Conservation (phyloP, 768 basidiomycete genomes). For the Termitomyces sp. region DNA sequence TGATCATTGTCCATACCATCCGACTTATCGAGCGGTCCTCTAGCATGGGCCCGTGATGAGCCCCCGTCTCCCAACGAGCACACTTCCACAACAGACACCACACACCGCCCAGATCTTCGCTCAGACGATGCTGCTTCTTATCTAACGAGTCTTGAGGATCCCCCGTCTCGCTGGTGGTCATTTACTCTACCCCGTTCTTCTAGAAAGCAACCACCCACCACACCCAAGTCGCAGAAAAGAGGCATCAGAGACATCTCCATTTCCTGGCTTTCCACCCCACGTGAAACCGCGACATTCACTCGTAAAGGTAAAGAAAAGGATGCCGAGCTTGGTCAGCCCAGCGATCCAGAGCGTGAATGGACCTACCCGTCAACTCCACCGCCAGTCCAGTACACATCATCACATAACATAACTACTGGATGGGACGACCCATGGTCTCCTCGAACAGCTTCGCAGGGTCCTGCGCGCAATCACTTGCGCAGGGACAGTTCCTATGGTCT, state of each 20-base stretch:
- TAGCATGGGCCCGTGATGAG: conserved; percentile 85
- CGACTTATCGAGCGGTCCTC: neutral
- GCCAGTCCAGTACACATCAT: conserved; percentile 45
- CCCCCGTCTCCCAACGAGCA: conserved; percentile 69
- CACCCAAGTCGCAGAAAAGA: conserved; percentile 30
- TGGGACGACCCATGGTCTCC: conserved; percentile 72
- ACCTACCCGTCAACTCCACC: conserved; percentile 29
- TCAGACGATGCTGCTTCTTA: conserved; percentile 54
- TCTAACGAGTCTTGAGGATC: conserved; percentile 40
- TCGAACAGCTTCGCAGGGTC: conserved; percentile 37
- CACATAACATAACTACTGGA: conserved; percentile 56
- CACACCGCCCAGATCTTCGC: conserved; percentile 33
- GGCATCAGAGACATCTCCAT: conserved; percentile 43
- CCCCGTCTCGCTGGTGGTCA: conserved; percentile 67
- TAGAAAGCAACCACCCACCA: conserved; percentile 20
- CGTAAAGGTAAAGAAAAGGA: conserved; percentile 32
- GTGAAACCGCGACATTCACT: conserved; percentile 30
- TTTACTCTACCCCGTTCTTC: conserved; percentile 58
- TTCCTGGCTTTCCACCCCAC: conserved; percentile 48
- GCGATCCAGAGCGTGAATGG: conserved; percentile 20
- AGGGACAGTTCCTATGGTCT: conserved; percentile 23
- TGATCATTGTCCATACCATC: conserved; percentile 5
- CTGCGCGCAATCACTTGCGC: conserved; percentile 24
- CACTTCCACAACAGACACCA: conserved; percentile 22
- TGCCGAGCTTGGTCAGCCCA: conserved; percentile 14